Base-by-base conservation (phyloP, 2,329 filamentous ascomycete species). In the Escovopsis sp. region DNA sequence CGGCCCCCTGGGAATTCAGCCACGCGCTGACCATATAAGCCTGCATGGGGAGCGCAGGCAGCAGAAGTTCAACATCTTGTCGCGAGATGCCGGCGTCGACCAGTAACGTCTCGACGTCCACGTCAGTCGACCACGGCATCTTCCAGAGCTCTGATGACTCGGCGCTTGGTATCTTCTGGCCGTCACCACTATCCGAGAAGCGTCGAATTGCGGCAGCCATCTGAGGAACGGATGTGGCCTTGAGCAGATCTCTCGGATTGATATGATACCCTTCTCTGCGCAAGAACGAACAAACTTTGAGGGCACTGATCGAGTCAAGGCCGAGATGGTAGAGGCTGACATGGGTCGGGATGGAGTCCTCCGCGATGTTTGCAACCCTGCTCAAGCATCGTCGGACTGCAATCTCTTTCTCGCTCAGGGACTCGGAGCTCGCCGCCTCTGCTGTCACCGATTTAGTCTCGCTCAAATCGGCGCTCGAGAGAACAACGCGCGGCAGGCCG, bases 281-380 rank as follows among this genome's bases (percentile, higher is more conserved):
- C 4, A 95, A 64, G 7, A 87, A 65, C 0, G 80, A 73, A 8
- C 79, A 77, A 4, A 87, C 77, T 53, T 91, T 93, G 63, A 95
- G 91, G 2, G 86, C 82, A 48, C 81, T 89, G 58, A 95, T 94
- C 0, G 88, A 95, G 57, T 95, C 88, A 1, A 95, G 73, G 0
- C 88, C 88, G 2, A 95, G 69, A 48, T 91, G 80, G 58, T 91
- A 94, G 11, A 94, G 73, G 0, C 73, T 85, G 40, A 78, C 73
- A 1, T 68, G 65, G 43, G 68, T 69, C 3, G 63, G 59, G 41
- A 94, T 82, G 2, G 75, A 66, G 0, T 66, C 55, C 15, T 67
- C 59, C 0, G 77, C 65, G 0, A 82, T 60, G 12, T 72, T 73
- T 0, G 86, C 83, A 1, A 88, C 67, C 28, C 68, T 55, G 1